Conservation (phyloP, 169 alveolate species). For the Besnoitia besnoiti region DNA sequence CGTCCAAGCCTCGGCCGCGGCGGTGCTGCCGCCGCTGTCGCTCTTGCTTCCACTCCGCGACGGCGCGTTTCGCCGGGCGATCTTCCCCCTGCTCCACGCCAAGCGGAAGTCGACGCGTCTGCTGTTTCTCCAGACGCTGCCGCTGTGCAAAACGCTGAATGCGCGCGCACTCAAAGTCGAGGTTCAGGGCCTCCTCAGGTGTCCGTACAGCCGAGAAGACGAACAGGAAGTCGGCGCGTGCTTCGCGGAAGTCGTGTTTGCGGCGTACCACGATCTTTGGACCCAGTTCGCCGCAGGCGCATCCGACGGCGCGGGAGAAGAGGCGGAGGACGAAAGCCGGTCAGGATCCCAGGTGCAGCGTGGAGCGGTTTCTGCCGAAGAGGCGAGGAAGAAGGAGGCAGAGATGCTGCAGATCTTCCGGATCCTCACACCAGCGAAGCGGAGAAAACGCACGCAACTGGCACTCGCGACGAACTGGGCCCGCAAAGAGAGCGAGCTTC, state of each 20-base stretch:
- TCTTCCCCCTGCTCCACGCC: constrained; percentile 55
- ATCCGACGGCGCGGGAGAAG: background rate
- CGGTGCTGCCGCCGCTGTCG: constrained; percentile 53
- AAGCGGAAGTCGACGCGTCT: constrained; percentile 13
- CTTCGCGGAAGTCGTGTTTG: background rate
- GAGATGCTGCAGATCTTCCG: constrained; percentile 26
- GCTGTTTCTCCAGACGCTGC: constrained; percentile 60
- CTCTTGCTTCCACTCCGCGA: constrained; percentile 54
- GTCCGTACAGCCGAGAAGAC: constrained; percentile 28
- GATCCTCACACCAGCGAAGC: background rate
- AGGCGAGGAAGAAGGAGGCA: background rate
- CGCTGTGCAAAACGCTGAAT: constrained; percentile 47
- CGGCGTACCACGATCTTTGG: constrained; percentile 12
- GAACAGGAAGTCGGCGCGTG: background rate
- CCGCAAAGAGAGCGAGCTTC: background rate
- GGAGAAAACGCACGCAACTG: constrained; percentile 8
- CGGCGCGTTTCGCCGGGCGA: constrained; percentile 63
- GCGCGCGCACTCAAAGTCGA: constrained; percentile 44
- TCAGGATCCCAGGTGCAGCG: background rate
- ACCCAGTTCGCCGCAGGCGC: background rate
- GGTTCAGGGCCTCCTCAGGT: constrained; percentile 59
- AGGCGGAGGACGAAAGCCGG: background rate
- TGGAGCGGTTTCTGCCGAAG: background rate
- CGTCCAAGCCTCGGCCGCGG: constrained; percentile 60
- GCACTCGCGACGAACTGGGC: background rate